A percentile compares a stretch with the other conserved stretches of the same genome.
These are phyloP conservation scores for Abrus pulchellus DNA, from an alignment of 306 rosid species.

Conservation along the genomic window DNA sequence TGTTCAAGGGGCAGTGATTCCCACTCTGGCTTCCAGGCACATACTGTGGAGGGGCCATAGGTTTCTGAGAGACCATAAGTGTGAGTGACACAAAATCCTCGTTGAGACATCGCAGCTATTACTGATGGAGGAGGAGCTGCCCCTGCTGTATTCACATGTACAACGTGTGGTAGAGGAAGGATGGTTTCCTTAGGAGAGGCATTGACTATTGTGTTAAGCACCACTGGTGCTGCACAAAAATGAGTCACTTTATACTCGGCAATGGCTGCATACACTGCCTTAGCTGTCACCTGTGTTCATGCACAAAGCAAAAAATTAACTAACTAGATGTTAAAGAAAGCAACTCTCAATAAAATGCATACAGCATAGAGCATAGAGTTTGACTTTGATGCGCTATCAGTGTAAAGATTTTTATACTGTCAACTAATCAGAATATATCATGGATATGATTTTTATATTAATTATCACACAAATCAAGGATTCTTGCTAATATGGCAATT, in stretches of 20 bases:
- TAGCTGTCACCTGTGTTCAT: constrained; percentile 13
- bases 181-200: constrained; percentile 2
- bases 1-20: not conserved
- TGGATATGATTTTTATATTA: too few relatives aligned
- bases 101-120: not conserved
- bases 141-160: constrained; percentile 19
- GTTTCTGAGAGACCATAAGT: constrained; percentile 18
- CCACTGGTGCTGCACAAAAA: constrained; percentile 36
- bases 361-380: not conserved
- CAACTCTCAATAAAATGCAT: not conserved
- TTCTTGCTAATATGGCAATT: too few relatives aligned
- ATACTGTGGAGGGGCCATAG: constrained; percentile 14
- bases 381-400: too few relatives aligned
- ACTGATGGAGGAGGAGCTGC: constrained; percentile 18
- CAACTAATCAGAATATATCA: too few relatives aligned
- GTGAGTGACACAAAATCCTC: constrained; percentile 25
- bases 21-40: constrained; percentile 31
- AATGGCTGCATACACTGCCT: constrained; percentile 28
- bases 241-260: not conserved
- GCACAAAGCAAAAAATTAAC: not conserved
- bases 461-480: too few relatives aligned
- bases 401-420: too few relatives aligned
- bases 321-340: not conserved
- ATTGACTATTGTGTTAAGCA: constrained; percentile 25
- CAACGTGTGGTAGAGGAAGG: constrained; percentile 25